These are phyloP conservation scores for Lanzia echinophila DNA, from an alignment of 2,329 filamentous ascomycete genomes.

Conservation along the genomic window DNA sequence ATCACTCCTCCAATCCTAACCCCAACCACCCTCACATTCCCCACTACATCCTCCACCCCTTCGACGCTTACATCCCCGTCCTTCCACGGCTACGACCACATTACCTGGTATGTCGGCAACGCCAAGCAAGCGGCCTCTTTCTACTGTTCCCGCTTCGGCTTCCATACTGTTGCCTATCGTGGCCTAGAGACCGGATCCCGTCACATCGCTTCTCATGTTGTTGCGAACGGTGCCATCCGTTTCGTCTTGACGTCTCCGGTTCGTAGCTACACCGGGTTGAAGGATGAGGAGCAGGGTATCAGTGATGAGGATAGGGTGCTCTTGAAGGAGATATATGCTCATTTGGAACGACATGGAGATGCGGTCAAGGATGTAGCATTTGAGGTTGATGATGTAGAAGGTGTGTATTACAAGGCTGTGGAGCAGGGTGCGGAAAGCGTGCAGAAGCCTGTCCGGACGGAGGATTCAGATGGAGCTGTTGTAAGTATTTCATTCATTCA, in stretches of 20 bases:
- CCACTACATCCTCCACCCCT: constrained; percentile 20
- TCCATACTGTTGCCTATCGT: constrained; percentile 72
- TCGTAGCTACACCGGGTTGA: constrained; percentile 51
- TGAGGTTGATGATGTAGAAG: constrained; percentile 82
- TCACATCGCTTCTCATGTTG: constrained; percentile 75
- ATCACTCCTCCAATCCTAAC: constrained; percentile 10
- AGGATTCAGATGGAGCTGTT: constrained; percentile 50
- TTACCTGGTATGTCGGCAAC: constrained; percentile 95
- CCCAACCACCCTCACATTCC: constrained; percentile 30
- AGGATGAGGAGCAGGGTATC: constrained; percentile 51
- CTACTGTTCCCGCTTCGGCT: constrained; percentile 83
- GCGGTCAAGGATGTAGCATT: constrained; percentile 94
- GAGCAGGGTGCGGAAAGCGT: constrained; percentile 56
- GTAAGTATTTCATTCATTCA: background rate
- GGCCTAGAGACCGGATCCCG: constrained; percentile 85
- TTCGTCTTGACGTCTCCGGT: constrained; percentile 83
- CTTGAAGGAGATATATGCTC: constrained; percentile 69
- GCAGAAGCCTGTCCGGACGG: constrained; percentile 46
- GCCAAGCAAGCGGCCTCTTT: constrained; percentile 90
- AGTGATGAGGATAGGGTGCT: constrained; percentile 55
- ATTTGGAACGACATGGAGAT: constrained; percentile 84
- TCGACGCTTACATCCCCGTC: background rate
- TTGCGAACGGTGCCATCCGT: constrained; percentile 67
- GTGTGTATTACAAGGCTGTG: constrained; percentile 70
- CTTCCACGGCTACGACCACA: constrained; percentile 84